These are phyloP conservation scores for Fomes fomentarius DNA, from an alignment of 1,284 basidiomycete species.

Conservation along the genomic window DNA sequence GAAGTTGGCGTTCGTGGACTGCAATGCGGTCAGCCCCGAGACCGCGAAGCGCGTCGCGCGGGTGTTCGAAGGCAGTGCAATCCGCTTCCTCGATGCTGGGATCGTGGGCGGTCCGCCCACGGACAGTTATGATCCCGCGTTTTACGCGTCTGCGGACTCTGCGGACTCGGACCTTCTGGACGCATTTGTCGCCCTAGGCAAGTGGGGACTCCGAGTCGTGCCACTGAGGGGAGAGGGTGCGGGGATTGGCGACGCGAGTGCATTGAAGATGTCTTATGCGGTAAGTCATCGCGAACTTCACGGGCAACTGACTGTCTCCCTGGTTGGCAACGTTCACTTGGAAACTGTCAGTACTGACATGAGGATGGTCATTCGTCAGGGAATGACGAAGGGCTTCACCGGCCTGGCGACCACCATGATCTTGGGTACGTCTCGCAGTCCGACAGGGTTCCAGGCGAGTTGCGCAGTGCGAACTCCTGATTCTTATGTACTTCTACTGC, in stretches of 20 bases:
- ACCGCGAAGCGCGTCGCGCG: constrained; percentile 51
- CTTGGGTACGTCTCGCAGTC: constrained; percentile 49
- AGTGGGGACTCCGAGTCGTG: constrained; percentile 50
- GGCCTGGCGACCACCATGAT: constrained; percentile 62
- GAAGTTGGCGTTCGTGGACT: constrained; percentile 49
- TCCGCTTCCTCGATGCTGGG: constrained; percentile 57
- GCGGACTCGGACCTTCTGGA: constrained; percentile 43
- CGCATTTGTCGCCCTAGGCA: constrained; percentile 43
- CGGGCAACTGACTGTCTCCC: too few relatives aligned
- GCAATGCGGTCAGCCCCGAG: constrained; percentile 59
- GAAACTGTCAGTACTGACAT: background rate
- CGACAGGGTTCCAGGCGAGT: background rate
- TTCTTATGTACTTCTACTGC: background rate
- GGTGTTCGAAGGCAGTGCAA: constrained; percentile 43
- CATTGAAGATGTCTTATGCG: constrained; percentile 66
- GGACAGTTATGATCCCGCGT: constrained; percentile 51
- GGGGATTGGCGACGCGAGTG: constrained; percentile 60
- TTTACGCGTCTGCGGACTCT: constrained; percentile 52
- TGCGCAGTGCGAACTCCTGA: background rate
- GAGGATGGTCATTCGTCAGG: constrained; percentile 36
- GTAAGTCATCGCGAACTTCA: constrained; percentile 37
- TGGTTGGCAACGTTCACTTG: too few relatives aligned
- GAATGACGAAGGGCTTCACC: constrained; percentile 57
- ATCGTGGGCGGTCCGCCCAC: constrained; percentile 61
- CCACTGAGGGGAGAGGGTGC: constrained; percentile 48